Base-by-base conservation (phyloP, 106 monocot species). In the Dioscorea alata region DNA sequence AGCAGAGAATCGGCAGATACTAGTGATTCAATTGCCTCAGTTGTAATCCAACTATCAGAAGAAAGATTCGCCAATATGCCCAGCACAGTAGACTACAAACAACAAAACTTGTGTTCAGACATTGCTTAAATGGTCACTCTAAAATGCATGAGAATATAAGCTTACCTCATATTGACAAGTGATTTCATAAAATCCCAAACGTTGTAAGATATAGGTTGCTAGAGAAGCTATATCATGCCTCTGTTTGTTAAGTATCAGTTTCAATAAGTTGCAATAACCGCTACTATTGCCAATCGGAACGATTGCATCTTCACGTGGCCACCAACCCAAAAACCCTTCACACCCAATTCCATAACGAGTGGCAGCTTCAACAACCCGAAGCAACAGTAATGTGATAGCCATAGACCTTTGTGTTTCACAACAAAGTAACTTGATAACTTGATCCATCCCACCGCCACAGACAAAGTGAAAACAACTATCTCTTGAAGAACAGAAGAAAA, bases 321-420 rank as follows among this genome's bases (percentile, higher is more conserved):
- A 90, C 92, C 97, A 89, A 49, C 97, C 97, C 64, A 99, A 69
- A 81, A 92, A 93, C 48, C 83, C 89, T 83, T 99, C 97, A 80
- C 97, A 99, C 59, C 97, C 97, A 72, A 92, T 79, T 8, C 78
- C 73, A 87, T 99, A 79, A 18, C 86, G 64, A 63, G 97, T 93
- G 66, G 85, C 97, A 83, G 71, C 72, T 52, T 99, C 97, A 79
- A 93, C 33, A 77, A 83, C 65, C 58, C 75, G 79, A 68, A 99
- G 85, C 60, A 93, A 59, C 32, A 99, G 61, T 50, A 99, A 57
- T 17, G 77, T 63, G 31, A 64, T 69, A 57, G 79, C 82, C 35
- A 85, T 63, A 31, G 97, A 87, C 22, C 61, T 80, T 53, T 71
- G 79, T 34, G 72, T 63, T 32, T 87, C 75, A 23, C 66, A 59